phyloP scores from a whole-genome alignment of 176 grass and related monocot species.

The Saccharum officinarum region DNA sequence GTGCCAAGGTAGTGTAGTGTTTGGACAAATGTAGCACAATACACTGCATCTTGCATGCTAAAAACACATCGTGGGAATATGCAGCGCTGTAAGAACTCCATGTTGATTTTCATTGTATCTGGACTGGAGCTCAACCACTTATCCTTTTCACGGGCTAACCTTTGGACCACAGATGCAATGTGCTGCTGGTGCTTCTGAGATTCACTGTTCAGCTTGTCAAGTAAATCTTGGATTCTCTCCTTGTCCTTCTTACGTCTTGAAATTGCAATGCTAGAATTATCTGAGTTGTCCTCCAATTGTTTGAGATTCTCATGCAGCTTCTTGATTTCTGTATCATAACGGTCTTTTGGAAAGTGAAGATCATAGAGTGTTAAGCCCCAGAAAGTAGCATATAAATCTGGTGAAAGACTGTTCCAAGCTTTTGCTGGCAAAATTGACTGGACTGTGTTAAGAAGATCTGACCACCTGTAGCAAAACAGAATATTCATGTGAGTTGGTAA shows the following conservation, averaged over 20 bases:
- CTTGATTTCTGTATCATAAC: slow-evolving; percentile 89
- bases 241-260: slow-evolving; percentile 98
- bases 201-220: slow-evolving; percentile 82
- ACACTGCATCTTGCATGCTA: slow-evolving; percentile 90
- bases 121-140: slow-evolving; percentile 87
- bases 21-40: slow-evolving; percentile 93
- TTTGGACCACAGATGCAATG: slow-evolving; percentile 73
- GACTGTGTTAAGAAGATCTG: slow-evolving; percentile 74
- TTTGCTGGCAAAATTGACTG: slow-evolving; percentile 75
- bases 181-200: slow-evolving; percentile 87
- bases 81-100: slow-evolving; percentile 95
- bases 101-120: slow-evolving; percentile 90
- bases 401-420: slow-evolving; percentile 88
- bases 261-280: slow-evolving; percentile 93
- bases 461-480: slow-evolving; percentile 65
- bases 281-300: slow-evolving; percentile 90
- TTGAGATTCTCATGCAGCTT: slow-evolving; percentile 92
- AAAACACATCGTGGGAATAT: slow-evolving; percentile 89
- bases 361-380: slow-evolving; percentile 99
- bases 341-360: slow-evolving; percentile 83
- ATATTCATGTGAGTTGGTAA: slow-evolving; percentile 26
- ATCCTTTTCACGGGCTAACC: slow-evolving; percentile 85
- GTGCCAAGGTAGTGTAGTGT: slow-evolving; percentile 86
- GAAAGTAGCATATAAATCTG: slow-evolving; percentile 92
- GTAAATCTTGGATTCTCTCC: slow-evolving; percentile 95